Base-by-base conservation (phyloP, 352 stramenopile genomes). In the Phytopythium delawarense region DNA sequence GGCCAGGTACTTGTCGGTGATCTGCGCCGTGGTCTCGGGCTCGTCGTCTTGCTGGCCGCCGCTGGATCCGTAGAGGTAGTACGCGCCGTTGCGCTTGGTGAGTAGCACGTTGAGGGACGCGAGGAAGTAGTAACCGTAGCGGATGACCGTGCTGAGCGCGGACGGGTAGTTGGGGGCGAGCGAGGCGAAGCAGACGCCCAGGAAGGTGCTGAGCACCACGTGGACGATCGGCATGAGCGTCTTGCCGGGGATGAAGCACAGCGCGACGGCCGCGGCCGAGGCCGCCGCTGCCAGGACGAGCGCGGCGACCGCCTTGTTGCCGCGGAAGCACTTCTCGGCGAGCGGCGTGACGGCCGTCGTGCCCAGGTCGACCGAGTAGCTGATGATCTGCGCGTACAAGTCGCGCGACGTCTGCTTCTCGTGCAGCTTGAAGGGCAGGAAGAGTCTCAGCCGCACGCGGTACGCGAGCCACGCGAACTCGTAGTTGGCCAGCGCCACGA, bases 321-420 rank as follows among this genome's bases (percentile, higher is more conserved):
- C 76, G 45, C 70, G 57, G 34, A 76, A 73, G 2, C 67, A 42
- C 9, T 72, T 75, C 54, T 88, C 78, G 0, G 80, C 76, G 1
- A 84, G 28, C 7, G 74, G 66, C 45, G 80, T 88, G 61, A 87
- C 56, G 2, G 78, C 80, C 16, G 74, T 77, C 15, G 80, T 87
- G 37, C 78, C 62, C 16, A 85, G 61, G 20, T 89, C 74, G 30
- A 87, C 78, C 23, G 76, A 80, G 61, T 88, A 89, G 28, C 67
- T 74, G 63, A 89, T 89, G 62, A 89, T 89, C 70, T 87, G 80
- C 34, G 62, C 64, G 64, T 89, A 89, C 55, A 89, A 75, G 28
- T 89, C 80, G 13, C 76, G 67, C 21, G 74, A 87, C 30, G 80
- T 89, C 63, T 87, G 78, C 40, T 88, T 89, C 61, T 87, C 72